A percentile compares a stretch with the other conserved stretches of the same genome.
These are phyloP conservation scores for Sporothrix phasma DNA, from an alignment of 2,329 filamentous ascomycete species.

Conservation along the genomic window DNA sequence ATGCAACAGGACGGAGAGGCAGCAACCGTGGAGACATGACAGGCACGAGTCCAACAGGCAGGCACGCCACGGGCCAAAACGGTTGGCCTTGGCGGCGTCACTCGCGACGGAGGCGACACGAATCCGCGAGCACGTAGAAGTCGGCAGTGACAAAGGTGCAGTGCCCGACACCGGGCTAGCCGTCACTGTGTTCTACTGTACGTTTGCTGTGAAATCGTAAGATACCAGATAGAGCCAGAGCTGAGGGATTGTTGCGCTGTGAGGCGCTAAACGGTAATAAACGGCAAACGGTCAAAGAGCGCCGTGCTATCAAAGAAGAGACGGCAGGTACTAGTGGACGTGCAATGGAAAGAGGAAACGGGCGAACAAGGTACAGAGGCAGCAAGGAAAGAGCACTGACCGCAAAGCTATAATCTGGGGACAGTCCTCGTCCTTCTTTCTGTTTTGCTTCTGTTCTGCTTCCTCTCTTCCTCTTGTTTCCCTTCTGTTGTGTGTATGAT, in stretches of 20 bases:
- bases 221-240: background rate
- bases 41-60: background rate
- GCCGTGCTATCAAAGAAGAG: background rate
- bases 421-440: background rate
- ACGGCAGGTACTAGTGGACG: background rate
- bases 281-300: background rate
- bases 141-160: background rate
- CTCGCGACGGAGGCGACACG: background rate
- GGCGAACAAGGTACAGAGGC: background rate
- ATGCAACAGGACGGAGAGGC: background rate
- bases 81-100: background rate
- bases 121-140: no score
- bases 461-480: background rate
- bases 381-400: background rate
- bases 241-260: slow-evolving; percentile 5
- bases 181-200: no score
- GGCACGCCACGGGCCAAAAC: background rate
- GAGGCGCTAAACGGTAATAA: background rate
- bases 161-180: background rate
- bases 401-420: slow-evolving; percentile 3
- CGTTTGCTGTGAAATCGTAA: background rate
- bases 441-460: background rate
- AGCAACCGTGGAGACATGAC: background rate
- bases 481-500: slow-evolving; percentile 13
- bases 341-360: background rate